A percentile compares a stretch with the other conserved stretches of the same genome.
Conservation (phyloP, 192 early-diverging fungal species). For the Backusella psychrophila region DNA sequence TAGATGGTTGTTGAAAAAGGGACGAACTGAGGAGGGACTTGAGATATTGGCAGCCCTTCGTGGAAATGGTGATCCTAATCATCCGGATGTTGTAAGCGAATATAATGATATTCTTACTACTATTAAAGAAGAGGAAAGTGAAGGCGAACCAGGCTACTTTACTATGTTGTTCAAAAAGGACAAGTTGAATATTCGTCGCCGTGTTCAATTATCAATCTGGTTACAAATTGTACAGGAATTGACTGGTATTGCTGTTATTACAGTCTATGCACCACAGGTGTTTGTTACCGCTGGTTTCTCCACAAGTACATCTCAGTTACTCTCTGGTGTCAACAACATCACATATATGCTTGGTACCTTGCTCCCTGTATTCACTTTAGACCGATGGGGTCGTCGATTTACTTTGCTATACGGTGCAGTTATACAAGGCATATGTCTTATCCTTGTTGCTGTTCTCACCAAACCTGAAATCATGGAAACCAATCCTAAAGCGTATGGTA, state of each 20-base stretch:
- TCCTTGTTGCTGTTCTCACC: slow-evolving; percentile 18
- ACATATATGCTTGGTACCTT: slow-evolving; percentile 32
- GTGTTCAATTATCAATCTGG: slow-evolving; percentile 46
- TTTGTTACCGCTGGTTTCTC: slow-evolving; percentile 47
- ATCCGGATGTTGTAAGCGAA: slow-evolving; percentile 45
- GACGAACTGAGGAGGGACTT: slow-evolving; percentile 25
- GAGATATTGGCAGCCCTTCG: slow-evolving; percentile 27
- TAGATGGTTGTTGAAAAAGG: slow-evolving; percentile 26
- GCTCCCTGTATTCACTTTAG: slow-evolving; percentile 27
- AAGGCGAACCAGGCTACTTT: slow-evolving; percentile 41
- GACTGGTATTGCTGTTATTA: slow-evolving; percentile 63
- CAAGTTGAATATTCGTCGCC: slow-evolving; percentile 45
- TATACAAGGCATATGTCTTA: slow-evolving; percentile 20
- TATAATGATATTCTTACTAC: slow-evolving; percentile 49
- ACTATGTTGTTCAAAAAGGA: slow-evolving; percentile 46
- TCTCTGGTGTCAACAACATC: slow-evolving; percentile 33
- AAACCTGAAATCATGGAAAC: slow-evolving; percentile 17
- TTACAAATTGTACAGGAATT: slow-evolving; percentile 51
- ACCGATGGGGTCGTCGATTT: slow-evolving; percentile 27
- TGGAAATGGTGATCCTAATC: slow-evolving; percentile 29
- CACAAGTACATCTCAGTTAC: slow-evolving; percentile 21
- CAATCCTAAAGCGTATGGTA: slow-evolving; percentile 25
- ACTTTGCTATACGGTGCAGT: slow-evolving; percentile 27
- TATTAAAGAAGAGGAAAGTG: slow-evolving; percentile 34
- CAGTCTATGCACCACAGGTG: slow-evolving; percentile 53